Conservation (phyloP, 2,329 filamentous ascomycete species). For the Rachicladosporium sp. region DNA sequence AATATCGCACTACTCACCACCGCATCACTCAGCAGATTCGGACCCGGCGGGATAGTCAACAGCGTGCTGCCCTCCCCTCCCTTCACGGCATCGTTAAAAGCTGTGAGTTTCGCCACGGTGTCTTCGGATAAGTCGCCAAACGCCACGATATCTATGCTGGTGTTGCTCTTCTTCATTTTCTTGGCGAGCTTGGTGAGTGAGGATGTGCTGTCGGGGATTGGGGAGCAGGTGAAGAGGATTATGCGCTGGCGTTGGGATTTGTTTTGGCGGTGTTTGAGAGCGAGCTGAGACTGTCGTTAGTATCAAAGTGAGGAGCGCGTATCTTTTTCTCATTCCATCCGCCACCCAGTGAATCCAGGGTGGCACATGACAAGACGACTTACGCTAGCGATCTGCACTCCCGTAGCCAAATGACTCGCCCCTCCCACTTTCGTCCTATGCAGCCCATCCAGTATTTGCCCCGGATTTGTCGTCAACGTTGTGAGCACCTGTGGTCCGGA, state of each 20-base stretch:
- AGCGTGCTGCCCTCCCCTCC: slow-evolving; percentile 82
- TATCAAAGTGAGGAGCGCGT: too few species aligned
- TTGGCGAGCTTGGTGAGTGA: slow-evolving; percentile 79
- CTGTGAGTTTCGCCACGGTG: slow-evolving; percentile 75
- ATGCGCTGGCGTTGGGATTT: slow-evolving; percentile 94
- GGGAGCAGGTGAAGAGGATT: slow-evolving; percentile 92
- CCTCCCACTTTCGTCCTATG: slow-evolving; percentile 92
- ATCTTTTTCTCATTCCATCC: too few species aligned
- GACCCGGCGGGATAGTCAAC: slow-evolving; percentile 78
- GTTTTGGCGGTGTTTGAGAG: slow-evolving; percentile 95
- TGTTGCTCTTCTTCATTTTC: slow-evolving; percentile 97
- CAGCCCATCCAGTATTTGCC: slow-evolving; percentile 84
- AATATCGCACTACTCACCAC: slow-evolving; percentile 82
- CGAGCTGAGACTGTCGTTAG: slow-evolving; percentile 59
- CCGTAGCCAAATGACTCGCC: slow-evolving; percentile 75
- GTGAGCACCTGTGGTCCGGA: slow-evolving; percentile 95
- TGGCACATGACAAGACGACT: too few species aligned
- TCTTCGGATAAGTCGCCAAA: slow-evolving; percentile 91
- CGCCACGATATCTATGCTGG: slow-evolving; percentile 85
- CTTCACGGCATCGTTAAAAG: slow-evolving; percentile 90
- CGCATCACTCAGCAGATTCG: slow-evolving; percentile 84
- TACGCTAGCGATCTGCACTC: slow-evolving; percentile 90
- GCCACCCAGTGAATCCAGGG: too few species aligned
- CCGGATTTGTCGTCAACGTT: slow-evolving; percentile 89
- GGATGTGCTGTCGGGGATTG: slow-evolving; percentile 80